Percentiles rank a stretch among this genome's conserved stretches.
Conservation (phyloP, 2,329 filamentous ascomycete species). For the Talaromyces sp. region DNA sequence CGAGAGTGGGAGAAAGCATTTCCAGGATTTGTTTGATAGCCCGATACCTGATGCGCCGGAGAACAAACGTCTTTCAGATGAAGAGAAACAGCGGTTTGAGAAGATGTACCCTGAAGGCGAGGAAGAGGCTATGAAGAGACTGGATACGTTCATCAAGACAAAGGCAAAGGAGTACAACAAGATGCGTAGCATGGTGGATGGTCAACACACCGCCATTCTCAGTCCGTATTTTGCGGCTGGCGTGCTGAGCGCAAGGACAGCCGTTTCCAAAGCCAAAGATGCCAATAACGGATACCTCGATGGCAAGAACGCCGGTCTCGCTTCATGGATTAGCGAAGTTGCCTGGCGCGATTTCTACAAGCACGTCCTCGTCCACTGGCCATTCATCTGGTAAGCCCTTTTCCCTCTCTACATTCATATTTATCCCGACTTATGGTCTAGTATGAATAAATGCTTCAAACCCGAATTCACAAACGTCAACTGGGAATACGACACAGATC, state of each 20-base stretch:
- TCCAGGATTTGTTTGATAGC: slow-evolving; percentile 59
- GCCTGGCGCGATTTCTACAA: slow-evolving; percentile 89
- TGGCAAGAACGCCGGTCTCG: slow-evolving; percentile 63
- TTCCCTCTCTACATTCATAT: slow-evolving; percentile 15
- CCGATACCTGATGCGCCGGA: slow-evolving; percentile 61
- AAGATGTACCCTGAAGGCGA: slow-evolving; percentile 73
- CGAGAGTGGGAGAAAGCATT: slow-evolving; percentile 46
- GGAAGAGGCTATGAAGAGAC: slow-evolving; percentile 63
- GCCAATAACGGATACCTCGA: slow-evolving; percentile 64
- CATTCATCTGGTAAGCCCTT: slow-evolving; percentile 55
- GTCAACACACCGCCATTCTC: slow-evolving; percentile 64
- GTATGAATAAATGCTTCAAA: slow-evolving; percentile 77
- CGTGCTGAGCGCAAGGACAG: slow-evolving; percentile 66
- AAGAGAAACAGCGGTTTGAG: slow-evolving; percentile 59
- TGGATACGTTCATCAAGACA: slow-evolving; percentile 67
- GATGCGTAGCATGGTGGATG: slow-evolving; percentile 64
- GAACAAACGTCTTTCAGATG: slow-evolving; percentile 60
- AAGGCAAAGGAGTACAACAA: slow-evolving; percentile 63
- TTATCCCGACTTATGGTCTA: slow-evolving; percentile 20
- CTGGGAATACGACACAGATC: slow-evolving; percentile 72
- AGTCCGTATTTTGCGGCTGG: slow-evolving; percentile 71
- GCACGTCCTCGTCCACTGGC: slow-evolving; percentile 81
- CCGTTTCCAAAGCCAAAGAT: slow-evolving; percentile 62
- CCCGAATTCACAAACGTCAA: slow-evolving; percentile 77
- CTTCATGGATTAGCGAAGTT: slow-evolving; percentile 76